A percentile compares a stretch with the other conserved stretches of the same genome.
Evolutionary conservation across 352 stramenopile species (phyloP).

Genomic region (Phytophthora citrophthora): DNA sequence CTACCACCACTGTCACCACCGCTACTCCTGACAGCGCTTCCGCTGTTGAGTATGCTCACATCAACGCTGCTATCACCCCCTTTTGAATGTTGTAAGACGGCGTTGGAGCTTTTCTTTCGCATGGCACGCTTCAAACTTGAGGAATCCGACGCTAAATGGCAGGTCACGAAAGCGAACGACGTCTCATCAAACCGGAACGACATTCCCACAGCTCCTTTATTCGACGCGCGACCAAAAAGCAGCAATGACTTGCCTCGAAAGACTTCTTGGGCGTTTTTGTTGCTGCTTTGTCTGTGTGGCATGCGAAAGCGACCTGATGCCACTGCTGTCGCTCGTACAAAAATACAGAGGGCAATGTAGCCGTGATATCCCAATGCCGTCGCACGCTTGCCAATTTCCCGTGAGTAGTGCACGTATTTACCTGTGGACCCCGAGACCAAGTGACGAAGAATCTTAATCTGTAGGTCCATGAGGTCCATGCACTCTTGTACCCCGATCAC

Average conservation of each 20-base stretch:
- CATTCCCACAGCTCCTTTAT: slow-evolving; percentile 92
- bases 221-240: slow-evolving; percentile 79
- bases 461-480: slow-evolving; percentile 80
- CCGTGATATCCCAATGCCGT: slow-evolving; percentile 87
- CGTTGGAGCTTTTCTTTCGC: slow-evolving; percentile 37
- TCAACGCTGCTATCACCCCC: slow-evolving; percentile 16
- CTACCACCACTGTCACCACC: slow-evolving; percentile 24
- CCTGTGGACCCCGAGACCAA: slow-evolving; percentile 54
- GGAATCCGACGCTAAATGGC: slow-evolving; percentile 89
- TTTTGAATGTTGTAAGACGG: slow-evolving; percentile 26
- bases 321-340: slow-evolving; percentile 74
- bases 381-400: slow-evolving; percentile 82
- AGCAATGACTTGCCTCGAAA: slow-evolving; percentile 81
- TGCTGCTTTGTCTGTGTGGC: slow-evolving; percentile 55
- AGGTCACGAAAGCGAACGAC: slow-evolving; percentile 89
- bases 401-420: slow-evolving; percentile 80
- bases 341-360: slow-evolving; percentile 88
- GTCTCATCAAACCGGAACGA: slow-evolving; percentile 89
- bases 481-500: slow-evolving; percentile 93
- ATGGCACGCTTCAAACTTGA: slow-evolving; percentile 47
- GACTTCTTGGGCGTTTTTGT: slow-evolving; percentile 73
- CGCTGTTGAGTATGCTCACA: slow-evolving; percentile 4
- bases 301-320: slow-evolving; percentile 72
- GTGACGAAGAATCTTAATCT: slow-evolving; percentile 70
- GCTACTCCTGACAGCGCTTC: slow-evolving; percentile 26